Evolutionary conservation across 768 basidiomycete genomes (phyloP).

Genomic region (Tricholoma matsutake): DNA sequence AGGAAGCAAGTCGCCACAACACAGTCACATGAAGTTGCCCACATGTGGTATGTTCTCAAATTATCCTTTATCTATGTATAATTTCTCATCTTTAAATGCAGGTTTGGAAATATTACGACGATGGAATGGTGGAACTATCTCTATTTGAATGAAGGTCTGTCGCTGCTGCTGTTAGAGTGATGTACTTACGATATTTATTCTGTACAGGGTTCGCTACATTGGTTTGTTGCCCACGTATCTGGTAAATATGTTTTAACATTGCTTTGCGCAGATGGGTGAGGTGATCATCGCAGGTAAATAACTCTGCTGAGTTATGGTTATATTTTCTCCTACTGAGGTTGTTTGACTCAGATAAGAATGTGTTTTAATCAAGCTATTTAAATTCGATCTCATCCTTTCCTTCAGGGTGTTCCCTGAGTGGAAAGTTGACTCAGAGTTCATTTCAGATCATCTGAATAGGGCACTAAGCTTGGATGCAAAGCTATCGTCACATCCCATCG

Average conservation of each 20-base stretch:
- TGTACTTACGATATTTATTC: constrained; percentile 5
- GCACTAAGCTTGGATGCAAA: constrained; percentile 84
- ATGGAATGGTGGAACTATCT: constrained; percentile 93
- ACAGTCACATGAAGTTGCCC: constrained; percentile 86
- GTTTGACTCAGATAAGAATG: not conserved
- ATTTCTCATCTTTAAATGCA: constrained; percentile 17
- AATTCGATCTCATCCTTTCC: constrained; percentile 2
- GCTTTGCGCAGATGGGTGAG: constrained; percentile 71
- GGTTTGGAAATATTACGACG: constrained; percentile 93
- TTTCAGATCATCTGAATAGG: constrained; percentile 69
- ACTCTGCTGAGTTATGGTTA: not conserved
- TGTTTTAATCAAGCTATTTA: not conserved
- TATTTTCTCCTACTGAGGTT: not conserved
- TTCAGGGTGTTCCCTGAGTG: constrained; percentile 77
- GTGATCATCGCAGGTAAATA: constrained; percentile 70
- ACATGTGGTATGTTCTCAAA: constrained; percentile 58
- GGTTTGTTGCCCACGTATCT: constrained; percentile 38
- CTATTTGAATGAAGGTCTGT: constrained; percentile 72
- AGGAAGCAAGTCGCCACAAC: constrained; percentile 77
- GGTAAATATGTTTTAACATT: not conserved
- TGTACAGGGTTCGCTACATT: constrained; percentile 76
- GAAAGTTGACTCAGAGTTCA: constrained; percentile 80
- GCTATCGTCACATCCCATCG: constrained; percentile 87
- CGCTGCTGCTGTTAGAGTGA: not conserved
- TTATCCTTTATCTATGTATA: not conserved